Base-by-base conservation (phyloP, 2,329 filamentous ascomycete genomes). In the Colletotrichum gloeosporioides region DNA sequence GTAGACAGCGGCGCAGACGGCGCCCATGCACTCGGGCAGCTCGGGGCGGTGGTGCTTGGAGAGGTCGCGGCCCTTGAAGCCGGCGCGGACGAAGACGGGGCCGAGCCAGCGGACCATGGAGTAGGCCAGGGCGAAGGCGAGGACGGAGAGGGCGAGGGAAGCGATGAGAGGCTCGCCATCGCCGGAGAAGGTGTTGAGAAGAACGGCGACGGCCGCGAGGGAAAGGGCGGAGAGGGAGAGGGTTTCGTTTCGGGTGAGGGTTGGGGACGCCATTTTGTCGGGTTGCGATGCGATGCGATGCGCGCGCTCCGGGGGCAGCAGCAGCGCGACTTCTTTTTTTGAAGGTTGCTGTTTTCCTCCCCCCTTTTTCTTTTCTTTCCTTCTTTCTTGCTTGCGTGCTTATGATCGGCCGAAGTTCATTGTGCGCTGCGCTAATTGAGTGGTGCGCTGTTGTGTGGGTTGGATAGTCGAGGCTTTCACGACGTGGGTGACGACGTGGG, bases 21-120 rank as follows among this genome's bases (percentile, higher is more conserved):
- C 95, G 34, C 97, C 97, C 96, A 99, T 98, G 79, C 95, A 96
- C 86, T 99, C 97, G 27, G 97, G 97, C 81, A 98, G 94, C 85
- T 97, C 95, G 76, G 90, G 90, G 79, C 92, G 92, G 80, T 92
- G 83, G 61, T 83, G 79, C 83, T 89, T 99, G 82, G 94, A 93
- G 89, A 98, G 90, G 84, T 99, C 97, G 81, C 92, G 94, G 72
- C 97, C 97, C 83, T 96, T 97, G 82, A 98, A 91, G 18, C 96
- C 97, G 49, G 95, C 95, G 80, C 91, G 93, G 83, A 98, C 93
- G 84, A 99, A 99, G 2, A 94, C 93, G 72, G 95, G 93, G 2
- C 96, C 96, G 8, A 98, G 93, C 96, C 96, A 99, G 88, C 94
- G 90, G 85, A 99, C 96, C 87, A 98, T 92, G 81, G 95, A 92